Evolutionary conservation across 2,329 filamentous ascomycete species (phyloP), one percentile per base, ranked within the genome.

Genomic region (Stachybotrys chlorohalonatus): DNA sequence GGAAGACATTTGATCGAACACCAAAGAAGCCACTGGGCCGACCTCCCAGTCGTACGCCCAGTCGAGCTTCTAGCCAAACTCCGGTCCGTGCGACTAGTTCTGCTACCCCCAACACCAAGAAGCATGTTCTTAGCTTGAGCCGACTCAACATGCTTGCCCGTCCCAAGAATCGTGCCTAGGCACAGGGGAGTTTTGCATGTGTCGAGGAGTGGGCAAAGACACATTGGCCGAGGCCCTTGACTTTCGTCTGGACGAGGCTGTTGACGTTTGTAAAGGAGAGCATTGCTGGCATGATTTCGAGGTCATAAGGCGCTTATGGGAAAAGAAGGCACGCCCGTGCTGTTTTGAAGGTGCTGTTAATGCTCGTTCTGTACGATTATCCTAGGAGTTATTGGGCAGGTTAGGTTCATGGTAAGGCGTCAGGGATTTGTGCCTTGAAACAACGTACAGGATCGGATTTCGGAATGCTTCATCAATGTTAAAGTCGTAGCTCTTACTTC

Each of bases 141-240:
- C 75, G 83, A 56, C 72, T 86, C 54, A 80, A 83, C 62, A 80
- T 82, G 78, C 76, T 86, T 30, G 77, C 83, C 50, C 75, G 75
- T 49, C 83, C 83, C 1, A 86, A 85, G 72, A 68, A 75, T 58
- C 75, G 82, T 55, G 77, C 69, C 56, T 81, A 70, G 36, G 36
- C 36, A 42, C n/a, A n/a, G n/a, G n/a, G n/a, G n/a, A n/a, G n/a
- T n/a, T n/a, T n/a, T n/a, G n/a, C n/a, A n/a, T n/a, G n/a, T n/a
- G n/a, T n/a, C 24, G 24, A 24, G 24, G 24, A 24, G 24, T 24
- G 24, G 24, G 24, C 24, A 24, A 24, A 24, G 24, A 24, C 24
- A 24, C 24, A 24, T 24, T 24, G 24, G 24, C 24, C 24, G 24
- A 24, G 24, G 24, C 24, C 24, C 24, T 24, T 24, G 24, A 4